Conservation (phyloP, 306 rosid species). For the Biancaea sappan region DNA sequence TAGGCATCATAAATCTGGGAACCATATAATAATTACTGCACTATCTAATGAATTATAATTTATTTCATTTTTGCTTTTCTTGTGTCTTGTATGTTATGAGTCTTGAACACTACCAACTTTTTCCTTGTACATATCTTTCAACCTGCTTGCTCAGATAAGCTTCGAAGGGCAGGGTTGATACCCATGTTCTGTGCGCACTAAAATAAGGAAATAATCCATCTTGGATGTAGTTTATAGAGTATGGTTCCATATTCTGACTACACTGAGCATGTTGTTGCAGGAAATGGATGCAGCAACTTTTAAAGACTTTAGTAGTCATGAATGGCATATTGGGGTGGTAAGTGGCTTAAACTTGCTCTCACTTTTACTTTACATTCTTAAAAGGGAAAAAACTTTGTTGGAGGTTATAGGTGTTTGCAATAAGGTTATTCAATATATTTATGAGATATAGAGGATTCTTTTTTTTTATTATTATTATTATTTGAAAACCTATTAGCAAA, state of each 20-base stretch:
- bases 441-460: not conserved
- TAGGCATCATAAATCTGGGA: not conserved
- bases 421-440: not conserved
- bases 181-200: not conserved
- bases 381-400: not conserved
- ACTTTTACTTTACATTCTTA: not conserved
- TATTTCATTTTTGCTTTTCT: not conserved
- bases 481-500: not conserved
- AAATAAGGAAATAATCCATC: conserved; percentile 9
- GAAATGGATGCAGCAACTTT: conserved; percentile 91
- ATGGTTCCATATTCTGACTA: conserved; percentile 22
- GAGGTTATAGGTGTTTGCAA: not conserved
- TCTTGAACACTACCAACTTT: not conserved
- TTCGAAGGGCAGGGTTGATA: not conserved
- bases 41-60: not conserved
- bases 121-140: not conserved
- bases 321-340: conserved; percentile 97
- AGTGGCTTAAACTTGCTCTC: conserved; percentile 32
- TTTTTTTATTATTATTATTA: not conserved
- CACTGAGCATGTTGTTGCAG: conserved; percentile 48
- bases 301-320: conserved; percentile 67
- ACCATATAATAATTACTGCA: not conserved
- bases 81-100: not conserved
- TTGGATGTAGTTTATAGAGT: conserved; percentile 3
- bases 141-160: not conserved